A percentile compares a stretch with the other conserved stretches of the same genome.
phyloP scores from a whole-genome alignment of 106 monocot genomes.

The Acanthochlamys bracteata region DNA sequence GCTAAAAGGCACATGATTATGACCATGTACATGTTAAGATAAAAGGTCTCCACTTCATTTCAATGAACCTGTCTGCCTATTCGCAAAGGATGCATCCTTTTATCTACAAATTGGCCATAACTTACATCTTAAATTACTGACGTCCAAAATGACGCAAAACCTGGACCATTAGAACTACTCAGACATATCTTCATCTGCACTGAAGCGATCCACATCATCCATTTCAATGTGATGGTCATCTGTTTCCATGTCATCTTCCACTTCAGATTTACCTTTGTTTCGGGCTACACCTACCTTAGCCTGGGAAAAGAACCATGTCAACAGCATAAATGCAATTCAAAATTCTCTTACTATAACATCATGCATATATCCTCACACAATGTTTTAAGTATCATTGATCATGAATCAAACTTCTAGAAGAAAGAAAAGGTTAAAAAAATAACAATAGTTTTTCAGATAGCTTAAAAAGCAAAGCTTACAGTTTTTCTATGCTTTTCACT shows the following conservation, averaged over 20 bases:
- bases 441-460: neutral
- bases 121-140: conserved; percentile 7
- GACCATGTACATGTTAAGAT: conserved; percentile 2
- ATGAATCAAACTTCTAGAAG: neutral
- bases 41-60: neutral
- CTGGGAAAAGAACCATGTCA: conserved; percentile 10
- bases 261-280: conserved; percentile 19
- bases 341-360: too few species aligned
- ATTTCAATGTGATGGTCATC: conserved; percentile 4
- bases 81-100: neutral
- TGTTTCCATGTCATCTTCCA: conserved; percentile 23
- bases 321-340: neutral
- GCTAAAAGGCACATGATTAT: neutral
- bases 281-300: conserved; percentile 10
- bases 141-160: neutral
- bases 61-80: neutral
- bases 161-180: conserved; percentile 9
- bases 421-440: neutral
- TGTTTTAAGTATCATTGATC: neutral
- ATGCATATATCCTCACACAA: too few species aligned
- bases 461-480: neutral
- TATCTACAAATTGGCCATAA: conserved; percentile 1
- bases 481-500: neutral
- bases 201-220: conserved; percentile 30
- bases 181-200: conserved; percentile 47